phyloP scores from a whole-genome alignment of 176 grass and related monocot genomes.

The Phoenix roebelenii region DNA sequence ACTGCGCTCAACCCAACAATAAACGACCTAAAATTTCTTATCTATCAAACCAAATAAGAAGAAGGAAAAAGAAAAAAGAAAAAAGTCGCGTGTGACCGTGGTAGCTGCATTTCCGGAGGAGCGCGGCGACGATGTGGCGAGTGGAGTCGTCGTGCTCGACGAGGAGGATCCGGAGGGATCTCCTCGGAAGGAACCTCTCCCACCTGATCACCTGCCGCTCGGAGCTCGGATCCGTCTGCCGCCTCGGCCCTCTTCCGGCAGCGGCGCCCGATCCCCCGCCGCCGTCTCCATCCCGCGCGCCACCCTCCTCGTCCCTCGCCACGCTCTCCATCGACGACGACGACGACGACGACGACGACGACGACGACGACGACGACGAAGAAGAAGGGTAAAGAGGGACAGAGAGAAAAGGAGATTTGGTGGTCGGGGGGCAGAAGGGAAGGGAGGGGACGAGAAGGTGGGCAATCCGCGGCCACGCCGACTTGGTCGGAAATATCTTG shows the following conservation, averaged over 20 bases:
- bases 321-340: conserved; percentile 39
- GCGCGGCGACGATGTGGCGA: conserved; percentile 80
- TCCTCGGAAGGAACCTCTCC: conserved; percentile 76
- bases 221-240: not conserved
- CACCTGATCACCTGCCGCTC: conserved; percentile 36
- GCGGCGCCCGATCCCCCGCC: not conserved
- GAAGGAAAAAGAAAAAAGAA: not conserved
- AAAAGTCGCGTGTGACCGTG: conserved; percentile 39
- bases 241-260: not conserved
- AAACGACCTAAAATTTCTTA: too few relatives aligned
- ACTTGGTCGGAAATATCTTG: conserved; percentile 5
- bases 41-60: too few relatives aligned
- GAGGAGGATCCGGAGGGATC: conserved; percentile 73
- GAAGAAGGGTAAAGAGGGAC: not conserved
- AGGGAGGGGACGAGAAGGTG: conserved; percentile 1
- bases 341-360: too few relatives aligned
- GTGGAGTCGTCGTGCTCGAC: conserved; percentile 97
- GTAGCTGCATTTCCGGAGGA: conserved; percentile 93
- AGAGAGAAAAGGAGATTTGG: conserved; percentile 2
- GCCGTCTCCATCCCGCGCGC: not conserved
- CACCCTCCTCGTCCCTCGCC: conserved; percentile 16
- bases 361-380: too few relatives aligned
- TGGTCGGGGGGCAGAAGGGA: too few relatives aligned
- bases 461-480: not conserved
- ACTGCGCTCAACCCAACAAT: conserved; percentile 30